Percentiles rank a stretch among this genome's conserved stretches.
phyloP scores from a whole-genome alignment of 345 rosid species.

The Syzygium aromaticum region DNA sequence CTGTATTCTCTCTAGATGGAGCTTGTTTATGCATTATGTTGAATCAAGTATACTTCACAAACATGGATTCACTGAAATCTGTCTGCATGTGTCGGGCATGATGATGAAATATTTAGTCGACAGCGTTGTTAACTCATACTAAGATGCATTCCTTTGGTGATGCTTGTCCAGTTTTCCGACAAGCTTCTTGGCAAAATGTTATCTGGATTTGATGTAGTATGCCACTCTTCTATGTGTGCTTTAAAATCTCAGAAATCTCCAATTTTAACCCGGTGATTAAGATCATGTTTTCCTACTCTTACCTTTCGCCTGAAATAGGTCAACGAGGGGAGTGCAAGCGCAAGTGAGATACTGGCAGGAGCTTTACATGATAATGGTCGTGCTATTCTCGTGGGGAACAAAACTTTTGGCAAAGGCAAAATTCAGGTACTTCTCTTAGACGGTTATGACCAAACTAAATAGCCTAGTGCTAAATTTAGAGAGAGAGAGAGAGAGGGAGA shows the following conservation, averaged over 20 bases:
- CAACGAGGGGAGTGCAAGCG: constrained; percentile 91
- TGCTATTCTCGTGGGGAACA: constrained; percentile 81
- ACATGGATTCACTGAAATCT: neutral
- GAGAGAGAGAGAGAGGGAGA: neutral
- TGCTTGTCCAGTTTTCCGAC: neutral
- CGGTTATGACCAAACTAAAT: neutral
- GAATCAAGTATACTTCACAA: neutral
- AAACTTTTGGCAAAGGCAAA: constrained; percentile 87
- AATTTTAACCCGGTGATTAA: neutral
- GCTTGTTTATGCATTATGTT: neutral
- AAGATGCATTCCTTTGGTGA: neutral
- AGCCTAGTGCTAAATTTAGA: neutral
- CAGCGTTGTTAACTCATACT: neutral
- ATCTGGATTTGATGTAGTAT: neutral
- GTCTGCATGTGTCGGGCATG: neutral
- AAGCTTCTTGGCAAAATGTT: neutral
- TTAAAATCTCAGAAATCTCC: neutral
- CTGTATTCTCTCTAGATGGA: neutral
- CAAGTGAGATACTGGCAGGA: constrained; percentile 90
- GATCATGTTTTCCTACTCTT: neutral
- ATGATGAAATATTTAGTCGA: neutral
- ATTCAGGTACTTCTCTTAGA: constrained; percentile 47
- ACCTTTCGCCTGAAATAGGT: constrained; percentile 35
- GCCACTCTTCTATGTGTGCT: neutral
- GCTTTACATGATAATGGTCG: constrained; percentile 91